Conservation (phyloP, 1,139 yeast genomes). For the Candida anutae region DNA sequence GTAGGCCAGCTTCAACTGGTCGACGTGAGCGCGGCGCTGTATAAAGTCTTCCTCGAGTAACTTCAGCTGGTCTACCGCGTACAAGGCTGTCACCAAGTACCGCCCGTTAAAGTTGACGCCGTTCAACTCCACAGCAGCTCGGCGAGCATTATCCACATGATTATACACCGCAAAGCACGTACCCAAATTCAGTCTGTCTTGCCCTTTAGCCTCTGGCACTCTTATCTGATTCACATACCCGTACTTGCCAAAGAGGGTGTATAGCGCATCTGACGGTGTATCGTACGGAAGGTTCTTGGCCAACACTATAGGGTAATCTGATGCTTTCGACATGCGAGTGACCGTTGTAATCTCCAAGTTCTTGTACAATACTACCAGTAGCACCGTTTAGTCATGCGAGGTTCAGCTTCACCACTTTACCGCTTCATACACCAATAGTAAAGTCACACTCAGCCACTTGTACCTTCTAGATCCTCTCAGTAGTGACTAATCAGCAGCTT, state of each 20-base stretch:
- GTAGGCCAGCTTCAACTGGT: conserved; percentile 12
- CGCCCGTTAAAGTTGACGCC: conserved; percentile 58
- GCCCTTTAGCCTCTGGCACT: conserved; percentile 25
- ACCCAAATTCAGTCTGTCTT: conserved; percentile 26
- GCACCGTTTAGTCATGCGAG: too few species aligned
- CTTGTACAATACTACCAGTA: too few species aligned
- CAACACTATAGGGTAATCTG: conserved; percentile 42
- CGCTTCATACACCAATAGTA: too few species aligned
- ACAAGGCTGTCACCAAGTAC: conserved; percentile 46
- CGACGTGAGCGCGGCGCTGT: conserved; percentile 13
- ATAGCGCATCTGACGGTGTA: conserved; percentile 40
- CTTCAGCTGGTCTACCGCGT: conserved; percentile 30
- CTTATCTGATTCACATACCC: conserved; percentile 55
- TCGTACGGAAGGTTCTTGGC: conserved; percentile 56
- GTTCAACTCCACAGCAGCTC: conserved; percentile 46
- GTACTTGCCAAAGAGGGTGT: conserved; percentile 46
- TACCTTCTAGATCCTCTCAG: too few species aligned
- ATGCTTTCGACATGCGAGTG: conserved; percentile 8
- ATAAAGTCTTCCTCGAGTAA: conserved; percentile 16
- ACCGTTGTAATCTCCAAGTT: too few species aligned
- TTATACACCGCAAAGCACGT: conserved; percentile 54
- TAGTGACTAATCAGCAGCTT: too few species aligned
- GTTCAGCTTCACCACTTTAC: too few species aligned
- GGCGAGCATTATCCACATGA: conserved; percentile 38
- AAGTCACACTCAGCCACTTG: too few species aligned